Evolutionary conservation across 2,329 filamentous ascomycete species (phyloP).

Genomic region (Thelonectria olida): DNA sequence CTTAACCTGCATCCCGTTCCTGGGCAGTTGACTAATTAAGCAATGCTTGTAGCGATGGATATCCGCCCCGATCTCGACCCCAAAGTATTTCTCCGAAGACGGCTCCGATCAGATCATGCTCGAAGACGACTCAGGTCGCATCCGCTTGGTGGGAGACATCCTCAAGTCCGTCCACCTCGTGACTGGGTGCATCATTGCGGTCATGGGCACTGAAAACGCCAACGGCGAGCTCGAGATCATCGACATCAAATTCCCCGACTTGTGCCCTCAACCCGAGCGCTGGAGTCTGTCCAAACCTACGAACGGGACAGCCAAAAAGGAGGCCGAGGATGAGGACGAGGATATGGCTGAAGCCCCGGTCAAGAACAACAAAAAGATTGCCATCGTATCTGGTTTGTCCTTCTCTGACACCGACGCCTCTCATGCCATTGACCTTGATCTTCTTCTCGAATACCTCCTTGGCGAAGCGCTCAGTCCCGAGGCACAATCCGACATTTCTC

Average conservation of each 20-base stretch:
- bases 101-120: slow-evolving; percentile 78
- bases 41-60: slow-evolving; percentile 77
- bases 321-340: slow-evolving; percentile 54
- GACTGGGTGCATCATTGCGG: slow-evolving; percentile 93
- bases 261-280: slow-evolving; percentile 82
- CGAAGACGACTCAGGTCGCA: slow-evolving; percentile 93
- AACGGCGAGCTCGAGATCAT: slow-evolving; percentile 94
- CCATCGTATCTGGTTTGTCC: slow-evolving; percentile 86
- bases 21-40: not conserved
- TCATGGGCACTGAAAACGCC: slow-evolving; percentile 91
- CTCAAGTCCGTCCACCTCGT: slow-evolving; percentile 78
- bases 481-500: slow-evolving; percentile 67
- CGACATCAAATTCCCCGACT: slow-evolving; percentile 87
- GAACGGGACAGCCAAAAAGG: slow-evolving; percentile 44
- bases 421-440: slow-evolving; percentile 77
- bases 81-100: slow-evolving; percentile 77
- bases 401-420: slow-evolving; percentile 79
- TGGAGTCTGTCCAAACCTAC: slow-evolving; percentile 73
- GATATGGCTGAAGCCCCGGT: slow-evolving; percentile 64
- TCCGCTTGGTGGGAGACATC: slow-evolving; percentile 78
- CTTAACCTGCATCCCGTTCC: not conserved
- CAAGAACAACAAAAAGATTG: slow-evolving; percentile 71
- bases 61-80: slow-evolving; percentile 77
- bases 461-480: slow-evolving; percentile 76
- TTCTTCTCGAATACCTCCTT: slow-evolving; percentile 87